A percentile compares a stretch with the other conserved stretches of the same genome.
phyloP scores from a whole-genome alignment of 2,329 filamentous ascomycete species.

The Venturia pyrina region DNA sequence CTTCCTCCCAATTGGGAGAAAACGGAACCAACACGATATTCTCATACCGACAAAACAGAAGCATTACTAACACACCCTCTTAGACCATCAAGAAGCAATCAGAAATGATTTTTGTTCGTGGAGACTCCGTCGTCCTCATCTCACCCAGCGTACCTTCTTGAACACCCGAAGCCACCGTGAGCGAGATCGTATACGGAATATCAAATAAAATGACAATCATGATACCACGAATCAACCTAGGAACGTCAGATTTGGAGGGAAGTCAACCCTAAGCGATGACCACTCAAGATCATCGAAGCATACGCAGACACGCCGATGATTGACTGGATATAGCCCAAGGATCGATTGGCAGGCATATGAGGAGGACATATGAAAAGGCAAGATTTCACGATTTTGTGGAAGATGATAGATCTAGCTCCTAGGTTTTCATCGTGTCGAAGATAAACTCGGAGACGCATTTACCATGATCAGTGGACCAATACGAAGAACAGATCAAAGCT shows the following conservation, averaged over 20 bases:
- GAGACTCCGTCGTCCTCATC: slow-evolving; percentile 50
- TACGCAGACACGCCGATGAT: not conserved
- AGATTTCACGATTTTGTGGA: not conserved
- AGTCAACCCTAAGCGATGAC: too few species aligned
- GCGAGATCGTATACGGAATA: too few species aligned
- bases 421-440: too few species aligned
- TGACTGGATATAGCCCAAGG: not conserved
- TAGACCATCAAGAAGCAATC: slow-evolving; percentile 94
- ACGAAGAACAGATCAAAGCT: too few species aligned
- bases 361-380: not conserved
- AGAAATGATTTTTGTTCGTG: slow-evolving; percentile 97
- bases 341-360: not conserved
- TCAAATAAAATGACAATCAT: not conserved
- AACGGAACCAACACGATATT: too few species aligned
- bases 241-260: not conserved
- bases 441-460: too few species aligned
- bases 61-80: slow-evolving; percentile 7
- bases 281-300: too few species aligned
- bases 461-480: too few species aligned
- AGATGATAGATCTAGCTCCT: too few species aligned
- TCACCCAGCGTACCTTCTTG: slow-evolving; percentile 22
- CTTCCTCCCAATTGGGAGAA: not conserved
- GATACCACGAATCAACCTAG: not conserved
- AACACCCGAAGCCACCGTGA: not conserved
- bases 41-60: too few species aligned